Evolutionary conservation across 202 grass and related monocot species (phyloP), one percentile per base, ranked within the genome.

Genomic region (Setaria italica): DNA sequence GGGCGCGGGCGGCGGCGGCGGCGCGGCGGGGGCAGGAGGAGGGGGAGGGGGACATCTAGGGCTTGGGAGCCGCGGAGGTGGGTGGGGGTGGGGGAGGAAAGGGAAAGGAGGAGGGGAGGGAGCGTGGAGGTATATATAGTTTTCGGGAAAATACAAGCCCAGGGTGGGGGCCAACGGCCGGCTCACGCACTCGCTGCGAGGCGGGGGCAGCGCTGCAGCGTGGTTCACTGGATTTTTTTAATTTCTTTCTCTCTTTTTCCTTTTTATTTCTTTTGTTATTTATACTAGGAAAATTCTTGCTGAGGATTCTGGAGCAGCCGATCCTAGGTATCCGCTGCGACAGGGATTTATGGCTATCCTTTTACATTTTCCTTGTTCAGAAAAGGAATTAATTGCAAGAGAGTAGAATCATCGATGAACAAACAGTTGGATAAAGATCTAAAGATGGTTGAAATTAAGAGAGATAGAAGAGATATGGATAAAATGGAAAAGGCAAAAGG

Each of bases 71-170:
- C 72, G 74, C 60, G 66, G 64, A 58, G 78, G 70, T 85, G 77
- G 91, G 87, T 92, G 89, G 82, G 81, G 48, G 85, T 87, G 68
- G 78, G 83, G 89, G 46, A 80, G 85, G 87, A 84, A 84, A 78
- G 74, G 72, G 88, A 90, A 89, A 90, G 76, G 85, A 21, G 0
- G 72, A 48, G 77, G 65, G 76, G 66, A 55, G 70, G 82, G 89
- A 85, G 86, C 84, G 84, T 60, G 84, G 88, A 96, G 91, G 39
- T 96, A 91, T 96, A 84, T 96, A 96, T 96, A 96, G 94, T 96
- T 96, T 96, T 96, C 94, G 94, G 94, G 89, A 96, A 91, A 96
- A 96, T 93, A 88, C 94, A 91, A 88, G 48, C 15, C n/a, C 62
- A 5, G 7, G 0, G 62, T 76, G 87, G 87, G 81, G 76, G 29